Conservation (phyloP, 306 rosid species). For the Cyamopsis tetragonoloba region DNA sequence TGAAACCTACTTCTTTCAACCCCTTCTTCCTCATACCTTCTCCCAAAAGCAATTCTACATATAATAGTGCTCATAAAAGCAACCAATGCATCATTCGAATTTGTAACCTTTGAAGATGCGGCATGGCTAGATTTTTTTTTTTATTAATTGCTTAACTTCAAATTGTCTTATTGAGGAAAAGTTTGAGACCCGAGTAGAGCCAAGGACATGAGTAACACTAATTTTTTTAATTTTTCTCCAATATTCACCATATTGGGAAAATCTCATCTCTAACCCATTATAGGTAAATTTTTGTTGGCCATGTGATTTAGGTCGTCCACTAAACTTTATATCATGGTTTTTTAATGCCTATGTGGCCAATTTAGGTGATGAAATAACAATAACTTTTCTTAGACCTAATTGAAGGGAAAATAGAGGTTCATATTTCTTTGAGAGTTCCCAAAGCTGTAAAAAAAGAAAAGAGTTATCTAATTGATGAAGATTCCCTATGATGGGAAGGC, state of each 20-base stretch:
- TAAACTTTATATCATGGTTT: no score
- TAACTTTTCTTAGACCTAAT: no score
- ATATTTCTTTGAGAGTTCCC: no score
- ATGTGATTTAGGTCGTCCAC: no score
- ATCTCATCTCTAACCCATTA: no score
- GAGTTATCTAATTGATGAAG: no score
- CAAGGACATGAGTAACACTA: background rate
- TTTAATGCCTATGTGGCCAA: no score
- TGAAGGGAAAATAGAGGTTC: no score
- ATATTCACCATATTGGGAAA: constrained; percentile 7
- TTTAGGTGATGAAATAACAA: no score
- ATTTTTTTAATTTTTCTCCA: constrained; percentile 36
- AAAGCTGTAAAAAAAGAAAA: no score
- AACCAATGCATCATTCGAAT: background rate
- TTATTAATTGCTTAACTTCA: constrained; percentile 6
- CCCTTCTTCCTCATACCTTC: constrained; percentile 16
- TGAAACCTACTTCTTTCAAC: background rate
- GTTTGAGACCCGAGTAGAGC: background rate
- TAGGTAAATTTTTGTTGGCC: no score
- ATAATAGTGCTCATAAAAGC: background rate
- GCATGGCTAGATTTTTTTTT: background rate
- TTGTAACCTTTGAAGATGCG: background rate
- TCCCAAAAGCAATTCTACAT: constrained; percentile 19
- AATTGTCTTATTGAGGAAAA: background rate
- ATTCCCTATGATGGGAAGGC: no score